Evolutionary conservation across 164 flowering plant species (phyloP), one percentile per base, ranked within the genome.

Genomic region (Vitis amurensis): DNA sequence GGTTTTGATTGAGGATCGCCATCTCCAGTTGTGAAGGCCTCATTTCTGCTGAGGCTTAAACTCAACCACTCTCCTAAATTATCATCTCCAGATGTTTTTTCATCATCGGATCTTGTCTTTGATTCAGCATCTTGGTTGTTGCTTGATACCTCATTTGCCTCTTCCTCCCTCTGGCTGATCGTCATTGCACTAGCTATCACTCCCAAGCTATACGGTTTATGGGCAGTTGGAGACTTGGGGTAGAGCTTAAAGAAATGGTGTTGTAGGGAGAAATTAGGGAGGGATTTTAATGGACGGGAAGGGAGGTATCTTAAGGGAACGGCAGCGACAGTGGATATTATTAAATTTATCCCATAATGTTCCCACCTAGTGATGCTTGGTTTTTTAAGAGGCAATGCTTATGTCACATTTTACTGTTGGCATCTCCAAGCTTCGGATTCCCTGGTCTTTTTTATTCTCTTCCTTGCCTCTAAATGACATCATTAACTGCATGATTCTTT

Each of bases 11-110:
- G 68, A 14, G 70, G 53, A 30, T 80, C 81, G 13, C 67, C 63
- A 9, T 72, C 77, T 64, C 69, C 81, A 23, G 51, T 66, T 59
- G 69, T 53, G 1, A 56, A 60, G 11, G 81, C 51, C 11, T 77
- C 73, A 13, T 68, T 70, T 61, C 50, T 61, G 15, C 82, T 79
- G 19, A 84, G 79, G 75, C 86, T 76, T 65, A 87, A 67, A 70
- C 75, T 81, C 75, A 86, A 67, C 85, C 83, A 86, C 50, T 74
- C 81, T 50, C 67, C 78, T 31, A 59, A 14, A 55, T 78, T 81
- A 8, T 74, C 76, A 50, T 74, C 82, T 53, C 59, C 71, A 5
- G 9, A 14, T 50, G 16, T 59, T 16, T 10, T 59, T 30, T 74
- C 70, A 48, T 72, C 66, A 8, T 64, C 51, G 3, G 12, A 11